Evolutionary conservation across 2,329 filamentous ascomycete species (phyloP).

Genomic region (Huntiella decipiens): DNA sequence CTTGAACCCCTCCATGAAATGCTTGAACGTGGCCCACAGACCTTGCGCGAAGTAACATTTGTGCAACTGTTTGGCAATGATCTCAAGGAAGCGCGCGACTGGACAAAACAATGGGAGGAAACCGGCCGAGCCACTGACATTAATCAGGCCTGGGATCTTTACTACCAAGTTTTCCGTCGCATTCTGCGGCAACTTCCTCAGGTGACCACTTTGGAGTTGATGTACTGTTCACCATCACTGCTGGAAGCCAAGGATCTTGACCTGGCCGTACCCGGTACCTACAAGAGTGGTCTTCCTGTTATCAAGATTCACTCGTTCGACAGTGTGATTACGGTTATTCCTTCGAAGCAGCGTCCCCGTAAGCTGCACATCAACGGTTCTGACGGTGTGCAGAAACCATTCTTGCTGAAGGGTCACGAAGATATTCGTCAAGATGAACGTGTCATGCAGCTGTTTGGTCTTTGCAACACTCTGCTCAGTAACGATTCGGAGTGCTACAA

Average conservation of each 20-base stretch:
- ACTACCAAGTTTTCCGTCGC: slow-evolving; percentile 94
- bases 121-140: slow-evolving; percentile 86
- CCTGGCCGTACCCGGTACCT: slow-evolving; percentile 88
- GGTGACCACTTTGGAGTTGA: slow-evolving; percentile 77
- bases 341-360: slow-evolving; percentile 86
- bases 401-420: slow-evolving; percentile 94
- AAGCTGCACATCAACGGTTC: slow-evolving; percentile 78
- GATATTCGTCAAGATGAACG: slow-evolving; percentile 97
- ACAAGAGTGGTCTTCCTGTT: slow-evolving; percentile 58
- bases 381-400: slow-evolving; percentile 73
- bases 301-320: slow-evolving; percentile 82
- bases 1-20: slow-evolving; percentile 81
- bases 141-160: slow-evolving; percentile 97
- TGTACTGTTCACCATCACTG: slow-evolving; percentile 90
- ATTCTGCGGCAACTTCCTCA: slow-evolving; percentile 88
- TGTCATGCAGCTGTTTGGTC: slow-evolving; percentile 97
- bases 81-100: slow-evolving; percentile 83
- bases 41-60: slow-evolving; percentile 88
- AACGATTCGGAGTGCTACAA: slow-evolving; percentile 96
- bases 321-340: slow-evolving; percentile 75
- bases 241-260: slow-evolving; percentile 72
- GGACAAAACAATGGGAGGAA: slow-evolving; percentile 79
- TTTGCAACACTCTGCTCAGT: slow-evolving; percentile 86
- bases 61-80: slow-evolving; percentile 94
- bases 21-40: slow-evolving; percentile 80